Conservation (phyloP, 768 basidiomycete species). For the Rhodotorula sphaerocarpa region DNA sequence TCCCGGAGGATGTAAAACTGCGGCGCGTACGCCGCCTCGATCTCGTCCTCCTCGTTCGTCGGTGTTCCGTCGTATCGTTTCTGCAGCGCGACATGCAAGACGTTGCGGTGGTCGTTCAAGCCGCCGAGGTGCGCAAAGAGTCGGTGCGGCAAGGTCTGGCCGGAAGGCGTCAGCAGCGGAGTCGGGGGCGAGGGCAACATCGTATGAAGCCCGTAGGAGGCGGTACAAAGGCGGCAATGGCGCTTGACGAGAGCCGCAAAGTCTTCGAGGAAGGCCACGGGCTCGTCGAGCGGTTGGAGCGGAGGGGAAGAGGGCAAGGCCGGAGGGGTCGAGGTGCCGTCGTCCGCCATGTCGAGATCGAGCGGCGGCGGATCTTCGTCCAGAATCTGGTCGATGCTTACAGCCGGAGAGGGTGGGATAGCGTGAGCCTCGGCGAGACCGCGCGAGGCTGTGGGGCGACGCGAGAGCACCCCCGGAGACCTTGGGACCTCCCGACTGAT, state of each 20-base stretch:
- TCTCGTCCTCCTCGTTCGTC: neutral
- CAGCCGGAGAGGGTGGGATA: neutral
- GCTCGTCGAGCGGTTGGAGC: neutral
- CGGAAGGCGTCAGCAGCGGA: conserved; percentile 25
- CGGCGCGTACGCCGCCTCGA: conserved; percentile 13
- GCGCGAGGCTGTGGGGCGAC: too few relatives aligned
- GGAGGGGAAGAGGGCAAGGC: neutral
- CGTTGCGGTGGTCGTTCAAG: conserved; percentile 16
- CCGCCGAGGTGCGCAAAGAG: conserved; percentile 33
- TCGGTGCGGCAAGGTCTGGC: conserved; percentile 18
- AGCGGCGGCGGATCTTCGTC: conserved; percentile 8
- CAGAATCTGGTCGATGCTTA: neutral
- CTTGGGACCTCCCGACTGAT: neutral
- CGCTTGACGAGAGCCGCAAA: conserved; percentile 21
- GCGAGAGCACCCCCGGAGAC: too few relatives aligned
- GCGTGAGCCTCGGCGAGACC: neutral
- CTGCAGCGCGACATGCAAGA: conserved; percentile 29
- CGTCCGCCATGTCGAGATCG: conserved; percentile 2
- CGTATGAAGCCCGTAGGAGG: conserved; percentile 30
- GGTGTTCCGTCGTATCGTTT: neutral
- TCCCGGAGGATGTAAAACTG: conserved; percentile 28
- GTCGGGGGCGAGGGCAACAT: conserved; percentile 19
- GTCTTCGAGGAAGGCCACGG: neutral
- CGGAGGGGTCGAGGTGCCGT: neutral
- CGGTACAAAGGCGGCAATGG: conserved; percentile 19